Evolutionary conservation across 2,329 filamentous ascomycete genomes (phyloP).

Genomic region (Penicillium vulpinum): DNA sequence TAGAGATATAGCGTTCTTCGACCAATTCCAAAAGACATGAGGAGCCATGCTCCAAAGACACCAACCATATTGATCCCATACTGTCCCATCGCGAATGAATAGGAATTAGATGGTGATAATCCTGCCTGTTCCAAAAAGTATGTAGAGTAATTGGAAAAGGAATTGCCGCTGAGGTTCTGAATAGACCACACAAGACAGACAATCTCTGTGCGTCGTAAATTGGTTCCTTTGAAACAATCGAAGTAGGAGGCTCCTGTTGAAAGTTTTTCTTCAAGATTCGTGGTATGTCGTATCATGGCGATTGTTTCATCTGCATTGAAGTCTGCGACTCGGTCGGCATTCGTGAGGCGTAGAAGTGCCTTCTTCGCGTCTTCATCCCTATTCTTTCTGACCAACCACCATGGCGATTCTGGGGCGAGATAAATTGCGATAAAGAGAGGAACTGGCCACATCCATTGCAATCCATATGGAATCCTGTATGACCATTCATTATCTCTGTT

Average conservation of each 20-base stretch:
- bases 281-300: slow-evolving; percentile 12
- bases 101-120: slow-evolving; percentile 1
- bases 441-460: slow-evolving; percentile 21
- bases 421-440: slow-evolving; percentile 18
- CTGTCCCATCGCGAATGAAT: slow-evolving; percentile 11
- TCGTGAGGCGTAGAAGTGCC: slow-evolving; percentile 23
- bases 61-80: slow-evolving; percentile 8
- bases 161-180: slow-evolving; percentile 34
- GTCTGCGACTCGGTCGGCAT: slow-evolving; percentile 17
- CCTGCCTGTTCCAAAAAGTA: slow-evolving; percentile 39
- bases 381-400: slow-evolving; percentile 18
- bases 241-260: slow-evolving; percentile 1
- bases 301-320: slow-evolving; percentile 18
- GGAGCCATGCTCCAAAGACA: slow-evolving; percentile 2
- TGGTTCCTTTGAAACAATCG: slow-evolving; percentile 8
- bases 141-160: slow-evolving; percentile 35
- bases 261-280: slow-evolving; percentile 6
- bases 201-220: slow-evolving; percentile 9
- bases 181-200: slow-evolving; percentile 8
- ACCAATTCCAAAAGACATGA: neutral
- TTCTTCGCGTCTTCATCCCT: slow-evolving; percentile 12
- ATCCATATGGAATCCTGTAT: slow-evolving; percentile 35
- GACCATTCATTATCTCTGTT: slow-evolving; percentile 30
- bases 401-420: slow-evolving; percentile 20
- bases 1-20: neutral